Evolutionary conservation across 257 asterid species (phyloP), one percentile per base, ranked within the genome.

Genomic region (Nemophila menziesii): DNA sequence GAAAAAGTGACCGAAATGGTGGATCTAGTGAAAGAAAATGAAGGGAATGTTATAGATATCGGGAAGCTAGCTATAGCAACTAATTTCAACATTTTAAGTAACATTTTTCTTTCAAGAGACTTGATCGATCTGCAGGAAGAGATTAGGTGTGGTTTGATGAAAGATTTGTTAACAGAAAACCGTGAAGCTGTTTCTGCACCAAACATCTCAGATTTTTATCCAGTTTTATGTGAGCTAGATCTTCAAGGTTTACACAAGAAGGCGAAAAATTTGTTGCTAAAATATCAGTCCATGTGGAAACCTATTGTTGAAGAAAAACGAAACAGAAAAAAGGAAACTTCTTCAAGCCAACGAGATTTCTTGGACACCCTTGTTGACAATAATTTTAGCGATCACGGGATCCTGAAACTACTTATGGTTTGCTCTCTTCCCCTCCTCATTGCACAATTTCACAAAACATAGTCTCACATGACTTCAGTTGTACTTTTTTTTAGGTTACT

Each of bases 1-100:
- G 51, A 66, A 19, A 57, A 66, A 24, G 53, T 68, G 16, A 73
- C 70, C n/a, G 54, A 68, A 21, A 60, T 78, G 80, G 52, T 74
- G 33, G 16, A 42, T 1, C 71, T 80, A 84, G 68, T 78, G 1
- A 58, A 58, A 5, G 74, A 78, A 3, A 80, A 69, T n/a, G 52
- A 68, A 2, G 54, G 18, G n/a, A 33, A 56, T 5, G 29, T 49
- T 5, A 15, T 5, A 12, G 33, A 24, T 1, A n/a, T 17, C 5
- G 16, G 16, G 0, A 39, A 49, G 1, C 49, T 41, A 16, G 39
- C 56, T 1, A 71, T 69, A 20, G 64, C 71, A 11, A 44, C 68
- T 62, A 64, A 72, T 3, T 40, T 54, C 22, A 54, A 43, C 33
- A 11, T 54, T 4, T 18, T 54, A 8, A 51, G 59, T 5, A 54